phyloP scores from a whole-genome alignment of 345 rosid species.

The Eucalyptus tenuipes region DNA sequence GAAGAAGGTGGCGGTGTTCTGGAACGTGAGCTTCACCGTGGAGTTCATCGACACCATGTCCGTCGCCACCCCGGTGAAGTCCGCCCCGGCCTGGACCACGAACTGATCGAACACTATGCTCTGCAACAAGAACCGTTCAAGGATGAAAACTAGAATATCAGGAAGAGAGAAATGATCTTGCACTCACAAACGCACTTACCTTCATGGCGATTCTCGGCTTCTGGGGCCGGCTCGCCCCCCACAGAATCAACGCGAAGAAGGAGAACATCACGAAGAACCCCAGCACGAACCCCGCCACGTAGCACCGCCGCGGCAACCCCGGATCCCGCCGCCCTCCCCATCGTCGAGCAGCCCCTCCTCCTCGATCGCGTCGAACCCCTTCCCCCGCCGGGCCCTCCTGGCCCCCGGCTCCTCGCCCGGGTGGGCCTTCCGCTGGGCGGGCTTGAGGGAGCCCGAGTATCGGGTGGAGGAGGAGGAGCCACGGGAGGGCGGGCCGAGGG shows the following conservation, averaged over 20 bases:
- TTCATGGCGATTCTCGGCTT: constrained; percentile 53
- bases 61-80: constrained; percentile 52
- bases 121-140: constrained; percentile 2
- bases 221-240: constrained; percentile 62
- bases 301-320: constrained; percentile 32
- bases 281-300: constrained; percentile 30
- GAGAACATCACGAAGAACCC: constrained; percentile 44
- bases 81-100: constrained; percentile 56
- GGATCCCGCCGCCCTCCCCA: background rate
- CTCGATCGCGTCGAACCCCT: constrained; percentile 60
- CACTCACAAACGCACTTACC: constrained; percentile 5
- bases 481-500: constrained; percentile 56
- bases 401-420: constrained; percentile 3
- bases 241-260: constrained; percentile 44
- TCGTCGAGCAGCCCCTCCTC: constrained; percentile 50
- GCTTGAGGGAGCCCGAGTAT: constrained; percentile 39
- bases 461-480: constrained; percentile 67
- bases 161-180: background rate
- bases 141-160: background rate
- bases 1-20: constrained; percentile 49
- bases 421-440: constrained; percentile 10
- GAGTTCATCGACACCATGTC: constrained; percentile 59
- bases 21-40: constrained; percentile 39
- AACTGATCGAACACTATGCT: constrained; percentile 41
- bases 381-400: constrained; percentile 5